Evolutionary conservation across 129 eudicot species (phyloP), one percentile per base, ranked within the genome.

Genomic region (Cynara cardunculus): DNA sequence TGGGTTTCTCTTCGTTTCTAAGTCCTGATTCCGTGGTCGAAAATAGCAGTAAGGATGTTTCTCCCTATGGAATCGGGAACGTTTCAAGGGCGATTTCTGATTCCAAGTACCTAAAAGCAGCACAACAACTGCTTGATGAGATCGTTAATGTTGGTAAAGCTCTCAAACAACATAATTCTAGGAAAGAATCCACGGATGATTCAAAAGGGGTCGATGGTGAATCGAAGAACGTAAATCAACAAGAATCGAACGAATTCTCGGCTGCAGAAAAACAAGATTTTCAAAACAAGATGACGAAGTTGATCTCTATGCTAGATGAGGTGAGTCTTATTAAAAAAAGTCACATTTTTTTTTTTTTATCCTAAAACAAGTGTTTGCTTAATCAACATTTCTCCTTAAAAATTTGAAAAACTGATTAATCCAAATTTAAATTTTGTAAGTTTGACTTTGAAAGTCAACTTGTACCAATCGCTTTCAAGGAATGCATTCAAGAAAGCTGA

Each of bases 221-320:
- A 35, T 62, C 86, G 16, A 83, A 80, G 26, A 77, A 72, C 74
- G 84, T 79, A 75, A 86, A 87, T 73, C 87, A 64, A 22, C 89
- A 83, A 37, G 93, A 81, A 59, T 53, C 82, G 25, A 75, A 16
- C 49, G 97, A 91, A 84, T 90, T 94, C 59, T 84, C 93, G n/a
- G 87, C 87, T n/a, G 84, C 96, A 71, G 96, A 90, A 74, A 94
- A 93, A 67, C 96, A 92, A 75, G 94, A 90, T 22, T 62, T 92
- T 76, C 98, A 90, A 19, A 86, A 87, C 84, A 92, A 89, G 87
- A 82, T 86, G 89, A 82, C 96, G 0, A 94, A 94, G 88, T 88
- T 94, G 44, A 78, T 94, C 79, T 85, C 91, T 32, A 91, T 94
- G 97, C 78, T 94, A 82, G 97, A 90, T 65, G 98, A 94, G 92